A percentile compares a stretch with the other conserved stretches of the same genome.
phyloP scores from a whole-genome alignment of 176 grass and related monocot species.

The Carex cristatella region DNA sequence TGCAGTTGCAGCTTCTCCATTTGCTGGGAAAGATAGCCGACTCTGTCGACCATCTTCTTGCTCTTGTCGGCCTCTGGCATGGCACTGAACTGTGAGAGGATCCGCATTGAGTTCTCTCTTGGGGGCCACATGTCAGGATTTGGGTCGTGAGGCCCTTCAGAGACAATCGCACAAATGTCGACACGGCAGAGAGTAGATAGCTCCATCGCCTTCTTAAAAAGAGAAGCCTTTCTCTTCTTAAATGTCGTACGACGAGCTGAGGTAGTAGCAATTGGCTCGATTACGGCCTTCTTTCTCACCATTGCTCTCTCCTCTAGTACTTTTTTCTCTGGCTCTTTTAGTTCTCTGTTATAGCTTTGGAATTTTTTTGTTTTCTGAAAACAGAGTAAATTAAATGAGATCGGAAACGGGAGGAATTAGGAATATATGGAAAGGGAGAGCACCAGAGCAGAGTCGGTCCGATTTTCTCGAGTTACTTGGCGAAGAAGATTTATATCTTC shows the following conservation, averaged over 20 bases:
- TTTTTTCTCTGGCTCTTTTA: neutral
- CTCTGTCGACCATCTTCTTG: neutral
- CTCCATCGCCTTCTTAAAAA: conserved; percentile 10
- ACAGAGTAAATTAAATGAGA: neutral
- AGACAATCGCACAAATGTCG: neutral
- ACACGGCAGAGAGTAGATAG: neutral
- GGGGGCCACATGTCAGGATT: neutral
- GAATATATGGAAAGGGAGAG: neutral
- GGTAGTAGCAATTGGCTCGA: neutral
- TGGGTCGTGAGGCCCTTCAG: neutral
- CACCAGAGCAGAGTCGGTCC: neutral
- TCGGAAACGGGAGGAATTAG: neutral
- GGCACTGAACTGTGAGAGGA: neutral
- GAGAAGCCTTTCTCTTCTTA: conserved; percentile 6
- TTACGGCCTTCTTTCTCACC: neutral
- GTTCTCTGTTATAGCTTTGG: neutral
- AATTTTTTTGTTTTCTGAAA: neutral
- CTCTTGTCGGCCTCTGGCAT: neutral
- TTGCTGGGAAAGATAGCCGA: neutral
- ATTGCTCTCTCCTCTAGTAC: neutral
- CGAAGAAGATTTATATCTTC: neutral
- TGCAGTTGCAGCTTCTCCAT: neutral
- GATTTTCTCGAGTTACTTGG: neutral
- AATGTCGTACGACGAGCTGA: neutral
- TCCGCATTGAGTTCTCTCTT: neutral